Base-by-base conservation (phyloP, 805 yeast genomes). In the Ogataea kodamae region DNA sequence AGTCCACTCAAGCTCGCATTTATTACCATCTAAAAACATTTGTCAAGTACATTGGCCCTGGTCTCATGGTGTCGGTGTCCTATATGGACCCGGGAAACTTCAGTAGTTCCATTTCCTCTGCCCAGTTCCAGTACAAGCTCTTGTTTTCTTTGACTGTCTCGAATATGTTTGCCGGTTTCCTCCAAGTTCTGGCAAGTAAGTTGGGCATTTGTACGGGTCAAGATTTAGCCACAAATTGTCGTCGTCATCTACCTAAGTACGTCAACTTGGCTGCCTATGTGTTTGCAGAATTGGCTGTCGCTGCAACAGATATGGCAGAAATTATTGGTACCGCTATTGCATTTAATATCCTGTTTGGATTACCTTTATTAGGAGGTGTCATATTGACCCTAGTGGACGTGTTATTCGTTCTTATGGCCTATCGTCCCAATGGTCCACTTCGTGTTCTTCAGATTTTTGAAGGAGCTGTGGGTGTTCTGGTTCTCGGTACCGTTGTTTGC, bases 11-110 rank as follows among this genome's bases (percentile, higher is more conserved):
- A 24, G 18, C 32, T 9, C 31, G 28, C 10, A 25, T 47, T 8
- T 9, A 47, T 7, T n/a, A 19, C 20, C 39, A 43, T 2, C 18
- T 57, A 11, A 47, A 36, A 32, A 70, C 68, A 36, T 72, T 69
- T 55, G 37, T 64, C 39, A 46, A 52, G 18, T 68, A 65, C 55
- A 68, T 90, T n/a, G 97, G 97, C 0, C 97, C 97, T 0, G 97
- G 98, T 0, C 64, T 90, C 29, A 82, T 90, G 95, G 95, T 92
- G 2, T 74, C 89, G 4, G 96, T 90, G 20, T 90, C 97, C 0
- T 92, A 89, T 57, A 86, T 92, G 87, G 97, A 90, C 51, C 97
- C 98, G 0, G 98, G 98, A 4, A 90, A 92, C 62, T 90, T 89
- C 60, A 82, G 96, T 22, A 86, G 97, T 1, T 95, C 92, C 7